Percentiles rank a stretch among this genome's conserved stretches.
Evolutionary conservation across 495 filamentous ascomycete species (phyloP).

Genomic region (Apiosordaria backusii): DNA sequence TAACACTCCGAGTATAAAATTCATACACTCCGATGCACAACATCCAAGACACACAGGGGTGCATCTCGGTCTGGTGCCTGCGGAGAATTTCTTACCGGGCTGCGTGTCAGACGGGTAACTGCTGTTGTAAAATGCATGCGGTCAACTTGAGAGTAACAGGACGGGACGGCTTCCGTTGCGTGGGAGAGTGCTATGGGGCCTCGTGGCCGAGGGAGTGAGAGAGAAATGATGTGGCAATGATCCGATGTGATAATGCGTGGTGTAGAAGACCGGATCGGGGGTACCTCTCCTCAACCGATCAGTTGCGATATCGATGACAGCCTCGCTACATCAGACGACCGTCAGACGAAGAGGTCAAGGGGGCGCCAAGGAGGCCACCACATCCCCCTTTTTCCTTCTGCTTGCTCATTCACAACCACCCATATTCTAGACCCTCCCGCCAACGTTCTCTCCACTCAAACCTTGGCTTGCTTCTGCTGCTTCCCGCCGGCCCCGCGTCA

Average conservation of each 20-base stretch:
- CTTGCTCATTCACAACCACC: neutral
- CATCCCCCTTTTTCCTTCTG: neutral
- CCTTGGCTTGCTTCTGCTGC: neutral
- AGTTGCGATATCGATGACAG: neutral
- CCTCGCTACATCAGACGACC: neutral
- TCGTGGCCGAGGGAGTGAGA: neutral
- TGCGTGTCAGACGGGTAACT: neutral
- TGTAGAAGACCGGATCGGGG: neutral
- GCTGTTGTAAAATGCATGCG: neutral
- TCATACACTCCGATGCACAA: neutral
- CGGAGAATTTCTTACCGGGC: neutral
- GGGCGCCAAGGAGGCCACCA: too few species aligned
- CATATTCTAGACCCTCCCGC: neutral
- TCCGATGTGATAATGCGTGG: neutral
- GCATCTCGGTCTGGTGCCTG: neutral
- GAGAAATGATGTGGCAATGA: neutral
- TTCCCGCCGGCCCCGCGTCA: neutral
- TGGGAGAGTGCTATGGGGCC: neutral
- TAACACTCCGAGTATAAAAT: neutral
- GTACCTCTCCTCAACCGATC: conserved; percentile 1
- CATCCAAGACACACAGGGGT: conserved; percentile 1
- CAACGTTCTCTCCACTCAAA: neutral
- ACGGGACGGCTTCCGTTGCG: neutral
- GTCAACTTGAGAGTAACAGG: neutral
- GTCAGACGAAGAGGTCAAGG: neutral